phyloP scores from a whole-genome alignment of 257 asterid genomes.

The Ilex asprella region DNA sequence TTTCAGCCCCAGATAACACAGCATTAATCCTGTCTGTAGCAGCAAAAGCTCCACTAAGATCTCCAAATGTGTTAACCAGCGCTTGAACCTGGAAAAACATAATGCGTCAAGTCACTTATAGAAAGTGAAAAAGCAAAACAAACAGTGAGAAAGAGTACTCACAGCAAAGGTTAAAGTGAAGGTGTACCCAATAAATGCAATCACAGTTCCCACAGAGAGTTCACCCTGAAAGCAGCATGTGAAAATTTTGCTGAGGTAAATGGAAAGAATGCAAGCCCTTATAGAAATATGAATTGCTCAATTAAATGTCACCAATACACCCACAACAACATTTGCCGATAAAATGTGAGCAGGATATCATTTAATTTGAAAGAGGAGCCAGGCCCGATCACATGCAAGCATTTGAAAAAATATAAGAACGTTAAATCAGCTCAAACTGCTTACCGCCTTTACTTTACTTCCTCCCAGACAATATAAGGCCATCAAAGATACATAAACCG shows the following conservation, averaged over 20 bases:
- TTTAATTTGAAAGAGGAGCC: background rate
- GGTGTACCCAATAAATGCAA: constrained; percentile 92
- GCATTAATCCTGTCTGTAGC: constrained; percentile 90
- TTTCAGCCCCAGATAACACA: constrained; percentile 63
- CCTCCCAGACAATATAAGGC: constrained; percentile 95
- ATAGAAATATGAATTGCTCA: background rate
- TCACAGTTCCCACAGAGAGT: constrained; percentile 90
- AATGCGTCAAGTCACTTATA: background rate
- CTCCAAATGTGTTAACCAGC: constrained; percentile 90
- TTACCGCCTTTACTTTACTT: constrained; percentile 96
- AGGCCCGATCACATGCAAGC: background rate
- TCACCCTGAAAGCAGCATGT: constrained; percentile 57
- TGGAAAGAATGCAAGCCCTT: too few relatives aligned
- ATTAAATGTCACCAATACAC: background rate
- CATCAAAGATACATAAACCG: constrained; percentile 84
- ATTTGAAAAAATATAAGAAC: constrained; percentile 6
- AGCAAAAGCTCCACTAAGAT: constrained; percentile 95
- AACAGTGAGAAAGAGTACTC: constrained; percentile 34
- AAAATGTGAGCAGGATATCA: background rate
- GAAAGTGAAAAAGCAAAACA: constrained; percentile 1
- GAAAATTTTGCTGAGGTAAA: background rate
- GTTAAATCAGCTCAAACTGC: constrained; percentile 24
- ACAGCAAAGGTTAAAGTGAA: constrained; percentile 90
- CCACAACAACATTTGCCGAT: background rate
- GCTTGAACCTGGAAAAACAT: constrained; percentile 79